phyloP scores from a whole-genome alignment of 345 rosid genomes.

The Eutrema yunnanense region DNA sequence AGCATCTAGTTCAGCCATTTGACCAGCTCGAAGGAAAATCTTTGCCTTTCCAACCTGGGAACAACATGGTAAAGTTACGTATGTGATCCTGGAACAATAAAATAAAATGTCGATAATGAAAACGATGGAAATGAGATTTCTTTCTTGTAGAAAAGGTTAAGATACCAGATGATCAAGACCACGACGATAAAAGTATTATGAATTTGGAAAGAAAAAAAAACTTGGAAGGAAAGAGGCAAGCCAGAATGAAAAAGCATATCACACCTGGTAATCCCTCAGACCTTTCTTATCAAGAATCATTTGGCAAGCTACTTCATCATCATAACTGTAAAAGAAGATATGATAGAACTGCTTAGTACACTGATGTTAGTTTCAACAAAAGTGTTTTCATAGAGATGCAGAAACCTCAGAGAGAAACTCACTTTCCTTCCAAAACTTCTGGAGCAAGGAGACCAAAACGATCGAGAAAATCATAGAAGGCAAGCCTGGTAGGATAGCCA shows the following conservation, averaged over 20 bases:
- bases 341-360: slow-evolving; percentile 13
- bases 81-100: slow-evolving; percentile 11
- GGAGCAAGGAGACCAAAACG: slow-evolving; percentile 99
- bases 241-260: slow-evolving; percentile 11
- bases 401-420: slow-evolving; percentile 30
- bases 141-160: background rate
- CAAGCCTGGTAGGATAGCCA: slow-evolving; percentile 96
- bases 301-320: slow-evolving; percentile 83
- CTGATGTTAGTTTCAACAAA: slow-evolving; percentile 13
- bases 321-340: slow-evolving; percentile 46
- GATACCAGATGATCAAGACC: slow-evolving; percentile 7
- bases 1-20: slow-evolving; percentile 99
- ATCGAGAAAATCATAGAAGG: slow-evolving; percentile 86
- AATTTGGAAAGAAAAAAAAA: background rate
- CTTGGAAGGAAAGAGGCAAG: slow-evolving; percentile 14
- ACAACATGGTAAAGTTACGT: slow-evolving; percentile 13
- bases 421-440: slow-evolving; percentile 83
- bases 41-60: slow-evolving; percentile 86
- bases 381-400: slow-evolving; percentile 4
- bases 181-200: background rate
- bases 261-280: slow-evolving; percentile 90
- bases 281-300: slow-evolving; percentile 90
- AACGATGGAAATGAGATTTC: background rate
- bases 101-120: background rate
- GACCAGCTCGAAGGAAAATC: slow-evolving; percentile 96